A percentile compares a stretch with the other conserved stretches of the same genome.
Conservation (phyloP, 164 flowering plant genomes). For the Stephania japonica region DNA sequence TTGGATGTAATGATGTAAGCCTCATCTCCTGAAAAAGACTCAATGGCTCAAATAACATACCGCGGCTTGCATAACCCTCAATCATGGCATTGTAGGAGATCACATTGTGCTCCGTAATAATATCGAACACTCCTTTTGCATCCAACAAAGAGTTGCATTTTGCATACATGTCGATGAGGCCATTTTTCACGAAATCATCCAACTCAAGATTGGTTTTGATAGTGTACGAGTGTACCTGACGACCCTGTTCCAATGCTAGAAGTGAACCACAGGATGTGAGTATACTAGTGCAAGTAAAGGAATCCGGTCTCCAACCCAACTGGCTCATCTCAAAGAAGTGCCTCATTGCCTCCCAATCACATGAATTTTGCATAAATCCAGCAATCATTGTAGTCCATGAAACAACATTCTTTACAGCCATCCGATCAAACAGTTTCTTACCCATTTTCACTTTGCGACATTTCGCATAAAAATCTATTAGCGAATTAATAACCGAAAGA, state of each 20-base stretch:
- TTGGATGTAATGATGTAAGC: conserved; percentile 32
- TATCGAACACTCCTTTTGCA: conserved; percentile 48
- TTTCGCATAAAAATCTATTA: conserved; percentile 55
- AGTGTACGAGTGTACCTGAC: conserved; percentile 54
- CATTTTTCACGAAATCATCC: conserved; percentile 55
- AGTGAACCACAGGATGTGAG: conserved; percentile 70
- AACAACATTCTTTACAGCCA: conserved; percentile 40
- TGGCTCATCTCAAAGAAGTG: conserved; percentile 44
- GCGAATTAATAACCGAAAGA: conserved; percentile 46
- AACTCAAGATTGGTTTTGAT: conserved; percentile 49
- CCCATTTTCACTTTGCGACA: conserved; percentile 37
- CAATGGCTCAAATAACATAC: conserved; percentile 37
- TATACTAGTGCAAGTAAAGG: conserved; percentile 56
- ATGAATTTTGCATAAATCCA: conserved; percentile 67
- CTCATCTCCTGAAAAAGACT: conserved; percentile 56
- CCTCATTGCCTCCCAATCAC: conserved; percentile 45
- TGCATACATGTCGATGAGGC: conserved; percentile 67
- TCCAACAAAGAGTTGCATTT: conserved; percentile 49
- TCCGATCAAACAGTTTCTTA: conserved; percentile 39
- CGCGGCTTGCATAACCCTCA: conserved; percentile 57
- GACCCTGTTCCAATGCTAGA: conserved; percentile 46
- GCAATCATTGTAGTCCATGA: conserved; percentile 80
- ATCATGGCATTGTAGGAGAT: conserved; percentile 73
- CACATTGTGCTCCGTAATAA: conserved; percentile 26
- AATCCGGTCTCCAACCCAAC: conserved; percentile 50